These are phyloP conservation scores for Coemansia sp. DNA, from an alignment of 192 early-diverging fungal species.

Conservation along the genomic window DNA sequence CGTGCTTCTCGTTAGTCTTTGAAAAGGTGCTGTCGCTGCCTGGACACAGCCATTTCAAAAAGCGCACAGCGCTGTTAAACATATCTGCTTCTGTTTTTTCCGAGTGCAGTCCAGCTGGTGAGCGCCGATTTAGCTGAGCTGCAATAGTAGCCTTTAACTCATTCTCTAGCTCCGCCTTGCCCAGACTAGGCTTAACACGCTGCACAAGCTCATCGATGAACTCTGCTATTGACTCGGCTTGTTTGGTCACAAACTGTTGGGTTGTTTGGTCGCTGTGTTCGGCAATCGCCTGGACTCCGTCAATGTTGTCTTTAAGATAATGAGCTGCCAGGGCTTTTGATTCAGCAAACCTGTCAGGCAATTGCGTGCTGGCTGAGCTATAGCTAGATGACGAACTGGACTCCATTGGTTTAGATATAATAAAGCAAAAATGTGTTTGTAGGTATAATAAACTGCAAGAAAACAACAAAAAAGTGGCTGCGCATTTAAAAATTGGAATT, in stretches of 20 bases:
- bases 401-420: too few species aligned
- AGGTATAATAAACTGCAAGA: too few species aligned
- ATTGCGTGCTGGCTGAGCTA: too few species aligned
- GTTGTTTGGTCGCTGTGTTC: background rate
- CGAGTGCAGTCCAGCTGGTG: background rate
- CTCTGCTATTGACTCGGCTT: background rate
- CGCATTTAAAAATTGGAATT: too few species aligned
- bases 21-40: background rate
- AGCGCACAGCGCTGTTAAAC: background rate
- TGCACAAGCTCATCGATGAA: background rate
- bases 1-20: background rate
- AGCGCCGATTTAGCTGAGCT: background rate
- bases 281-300: background rate
- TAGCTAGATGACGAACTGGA: too few species aligned
- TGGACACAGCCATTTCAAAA: background rate
- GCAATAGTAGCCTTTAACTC: background rate
- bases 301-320: background rate
- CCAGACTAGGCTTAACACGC: background rate
- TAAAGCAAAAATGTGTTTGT: too few species aligned
- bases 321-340: background rate
- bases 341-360: background rate
- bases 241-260: background rate
- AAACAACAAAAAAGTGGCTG: too few species aligned
- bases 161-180: background rate
- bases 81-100: background rate